Evolutionary conservation across 108 stramenopile genomes (phyloP).

Genomic region (Nitzschia putrida): DNA sequence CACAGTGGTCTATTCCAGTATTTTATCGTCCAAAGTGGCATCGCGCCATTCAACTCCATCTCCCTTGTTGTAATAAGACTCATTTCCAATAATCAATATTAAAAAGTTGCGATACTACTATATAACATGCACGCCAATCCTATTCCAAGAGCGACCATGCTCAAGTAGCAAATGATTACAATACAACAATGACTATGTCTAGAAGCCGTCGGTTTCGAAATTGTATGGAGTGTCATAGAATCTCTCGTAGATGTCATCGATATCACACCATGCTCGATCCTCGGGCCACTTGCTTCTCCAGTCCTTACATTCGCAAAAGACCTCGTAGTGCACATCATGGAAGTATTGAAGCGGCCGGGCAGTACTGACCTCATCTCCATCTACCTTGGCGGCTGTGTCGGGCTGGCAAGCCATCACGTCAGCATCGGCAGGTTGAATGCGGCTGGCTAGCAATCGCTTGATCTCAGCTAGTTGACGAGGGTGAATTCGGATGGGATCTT

Average conservation of each 20-base stretch:
- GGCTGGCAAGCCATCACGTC: slow-evolving; percentile 16
- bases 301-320: slow-evolving; percentile 50
- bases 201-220: slow-evolving; percentile 32
- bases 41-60: too few relatives aligned
- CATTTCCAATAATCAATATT: too few relatives aligned
- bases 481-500: slow-evolving; percentile 43
- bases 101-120: too few relatives aligned
- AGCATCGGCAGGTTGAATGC: slow-evolving; percentile 40
- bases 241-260: slow-evolving; percentile 19
- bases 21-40: too few relatives aligned
- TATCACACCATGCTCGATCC: slow-evolving; percentile 41
- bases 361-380: slow-evolving; percentile 20
- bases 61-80: too few relatives aligned
- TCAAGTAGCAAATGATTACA: too few relatives aligned
- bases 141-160: too few relatives aligned
- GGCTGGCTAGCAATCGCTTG: slow-evolving; percentile 33
- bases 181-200: background rate
- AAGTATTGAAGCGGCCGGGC: slow-evolving; percentile 40
- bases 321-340: slow-evolving; percentile 27
- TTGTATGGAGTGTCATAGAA: slow-evolving; percentile 51
- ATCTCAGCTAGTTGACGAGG: slow-evolving; percentile 37
- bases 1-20: too few relatives aligned
- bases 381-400: slow-evolving; percentile 39
- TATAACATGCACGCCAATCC: too few relatives aligned
- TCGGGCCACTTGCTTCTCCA: slow-evolving; percentile 41